Conservation (phyloP, 495 filamentous ascomycete genomes). For the Durotheca rogersii region DNA sequence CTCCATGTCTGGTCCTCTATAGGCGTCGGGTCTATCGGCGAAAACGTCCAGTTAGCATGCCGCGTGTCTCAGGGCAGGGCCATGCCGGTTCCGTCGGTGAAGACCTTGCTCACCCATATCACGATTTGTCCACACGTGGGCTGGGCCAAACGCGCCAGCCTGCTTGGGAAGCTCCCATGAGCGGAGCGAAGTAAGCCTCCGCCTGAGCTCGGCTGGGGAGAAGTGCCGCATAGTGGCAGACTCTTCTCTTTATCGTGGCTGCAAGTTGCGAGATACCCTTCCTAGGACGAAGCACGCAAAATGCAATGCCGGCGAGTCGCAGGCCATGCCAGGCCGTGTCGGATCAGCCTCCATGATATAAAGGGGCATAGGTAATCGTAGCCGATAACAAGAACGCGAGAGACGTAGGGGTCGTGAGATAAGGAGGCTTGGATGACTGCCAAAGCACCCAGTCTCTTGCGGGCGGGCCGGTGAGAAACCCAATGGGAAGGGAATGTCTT, state of each 20-base stretch:
- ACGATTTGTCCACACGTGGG: conserved; percentile 50
- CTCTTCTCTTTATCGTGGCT: not conserved
- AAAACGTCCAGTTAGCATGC: no score
- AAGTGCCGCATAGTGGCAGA: conserved; percentile 9
- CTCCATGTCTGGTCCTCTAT: conserved; percentile 52
- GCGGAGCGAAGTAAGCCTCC: conserved; percentile 42
- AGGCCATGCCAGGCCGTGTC: no score
- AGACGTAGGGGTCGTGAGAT: conserved; percentile 16
- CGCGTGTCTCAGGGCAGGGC: no score
- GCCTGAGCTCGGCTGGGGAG: conserved; percentile 32
- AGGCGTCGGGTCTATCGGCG: conserved; percentile 50
- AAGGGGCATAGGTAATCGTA: not conserved
- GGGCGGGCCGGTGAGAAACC: conserved; percentile 14
- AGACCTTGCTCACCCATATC: conserved; percentile 39
- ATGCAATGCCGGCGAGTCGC: not conserved
- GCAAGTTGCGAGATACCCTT: not conserved
- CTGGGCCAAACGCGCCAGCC: conserved; percentile 48
- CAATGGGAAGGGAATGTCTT: conserved; percentile 25
- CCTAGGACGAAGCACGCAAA: not conserved
- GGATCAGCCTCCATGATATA: conserved; percentile 8
- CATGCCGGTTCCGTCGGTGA: no score
- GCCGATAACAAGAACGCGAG: conserved; percentile 14
- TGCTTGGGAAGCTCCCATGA: conserved; percentile 54
- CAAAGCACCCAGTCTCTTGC: not conserved
- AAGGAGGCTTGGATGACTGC: not conserved